A percentile compares a stretch with the other conserved stretches of the same genome.
phyloP scores from a whole-genome alignment of 169 alveolate species.

The Eimeria brunetti region DNA sequence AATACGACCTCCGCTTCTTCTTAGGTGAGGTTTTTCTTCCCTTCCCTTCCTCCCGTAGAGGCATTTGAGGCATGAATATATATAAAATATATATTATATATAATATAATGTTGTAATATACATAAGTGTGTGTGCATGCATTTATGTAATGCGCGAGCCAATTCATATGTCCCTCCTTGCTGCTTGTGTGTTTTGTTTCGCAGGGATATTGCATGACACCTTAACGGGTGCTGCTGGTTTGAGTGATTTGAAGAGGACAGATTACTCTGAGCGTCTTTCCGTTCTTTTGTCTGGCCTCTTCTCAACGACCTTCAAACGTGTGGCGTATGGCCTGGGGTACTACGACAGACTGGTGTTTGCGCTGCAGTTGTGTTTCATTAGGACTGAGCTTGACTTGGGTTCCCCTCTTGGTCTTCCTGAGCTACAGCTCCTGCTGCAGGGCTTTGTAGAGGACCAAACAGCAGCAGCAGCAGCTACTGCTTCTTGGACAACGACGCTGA shows the following conservation, averaged over 20 bases:
- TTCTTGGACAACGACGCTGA: conserved; percentile 62
- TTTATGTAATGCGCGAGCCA: too few species aligned
- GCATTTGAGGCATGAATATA: too few species aligned
- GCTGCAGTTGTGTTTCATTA: conserved; percentile 77
- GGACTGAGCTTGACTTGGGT: conserved; percentile 79
- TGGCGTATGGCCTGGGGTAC: conserved; percentile 81
- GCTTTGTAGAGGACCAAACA: conserved; percentile 37
- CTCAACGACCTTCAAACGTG: conserved; percentile 51
- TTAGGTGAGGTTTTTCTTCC: conserved; percentile 87
- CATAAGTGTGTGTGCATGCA: too few species aligned
- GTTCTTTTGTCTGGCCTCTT: conserved; percentile 71
- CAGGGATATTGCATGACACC: conserved; percentile 70
- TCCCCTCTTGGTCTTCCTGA: conserved; percentile 77
- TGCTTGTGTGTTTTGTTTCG: conserved; percentile 3
- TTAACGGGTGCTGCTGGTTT: conserved; percentile 78
- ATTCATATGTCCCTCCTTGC: conserved; percentile 63
- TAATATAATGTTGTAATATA: too few species aligned
- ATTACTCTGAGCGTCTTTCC: conserved; percentile 68
- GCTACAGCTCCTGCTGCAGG: conserved; percentile 80
- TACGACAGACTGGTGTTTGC: conserved; percentile 86
- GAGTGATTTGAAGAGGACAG: conserved; percentile 46
- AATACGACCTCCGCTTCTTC: conserved; percentile 95
- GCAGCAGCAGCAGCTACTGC: conserved; percentile 30
- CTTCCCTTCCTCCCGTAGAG: background rate
- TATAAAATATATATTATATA: too few species aligned